A percentile compares a stretch with the other conserved stretches of the same genome.
These are phyloP conservation scores for Cyberlindnera euphorbiae DNA, from an alignment of 805 yeast genomes.

Conservation along the genomic window DNA sequence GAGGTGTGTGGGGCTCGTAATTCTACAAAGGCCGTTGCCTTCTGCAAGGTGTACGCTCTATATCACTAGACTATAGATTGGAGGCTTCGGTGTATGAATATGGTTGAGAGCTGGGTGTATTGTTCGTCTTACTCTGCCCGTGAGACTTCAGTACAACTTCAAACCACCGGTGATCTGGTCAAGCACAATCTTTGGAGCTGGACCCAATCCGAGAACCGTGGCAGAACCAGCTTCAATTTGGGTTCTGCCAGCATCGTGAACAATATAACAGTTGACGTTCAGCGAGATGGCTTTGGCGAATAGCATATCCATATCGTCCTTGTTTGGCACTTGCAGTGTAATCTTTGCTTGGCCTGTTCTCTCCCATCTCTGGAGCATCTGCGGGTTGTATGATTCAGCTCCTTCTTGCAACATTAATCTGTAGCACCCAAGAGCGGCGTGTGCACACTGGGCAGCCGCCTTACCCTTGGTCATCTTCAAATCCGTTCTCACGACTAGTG, in stretches of 20 bases:
- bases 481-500: slow-evolving; percentile 82
- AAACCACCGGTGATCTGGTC: slow-evolving; percentile 80
- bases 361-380: slow-evolving; percentile 71
- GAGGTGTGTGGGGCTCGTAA: too few species aligned
- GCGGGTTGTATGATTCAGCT: slow-evolving; percentile 53
- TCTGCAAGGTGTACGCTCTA: too few species aligned
- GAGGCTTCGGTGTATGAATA: too few species aligned
- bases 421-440: slow-evolving; percentile 92
- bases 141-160: slow-evolving; percentile 52
- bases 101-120: too few species aligned
- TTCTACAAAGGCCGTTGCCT: too few species aligned
- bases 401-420: slow-evolving; percentile 54
- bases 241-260: slow-evolving; percentile 96
- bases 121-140: too few species aligned
- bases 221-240: slow-evolving; percentile 96
- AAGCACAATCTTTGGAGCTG: slow-evolving; percentile 79
- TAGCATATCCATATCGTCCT: slow-evolving; percentile 67
- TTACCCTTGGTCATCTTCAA: slow-evolving; percentile 92
- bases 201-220: slow-evolving; percentile 95
- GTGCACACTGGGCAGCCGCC: slow-evolving; percentile 96
- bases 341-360: slow-evolving; percentile 89
- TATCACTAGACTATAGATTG: too few species aligned
- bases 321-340: slow-evolving; percentile 66
- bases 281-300: slow-evolving; percentile 77
- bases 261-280: slow-evolving; percentile 73